phyloP scores from a whole-genome alignment of 148 eudicot genomes.

The Silene latifolia region DNA sequence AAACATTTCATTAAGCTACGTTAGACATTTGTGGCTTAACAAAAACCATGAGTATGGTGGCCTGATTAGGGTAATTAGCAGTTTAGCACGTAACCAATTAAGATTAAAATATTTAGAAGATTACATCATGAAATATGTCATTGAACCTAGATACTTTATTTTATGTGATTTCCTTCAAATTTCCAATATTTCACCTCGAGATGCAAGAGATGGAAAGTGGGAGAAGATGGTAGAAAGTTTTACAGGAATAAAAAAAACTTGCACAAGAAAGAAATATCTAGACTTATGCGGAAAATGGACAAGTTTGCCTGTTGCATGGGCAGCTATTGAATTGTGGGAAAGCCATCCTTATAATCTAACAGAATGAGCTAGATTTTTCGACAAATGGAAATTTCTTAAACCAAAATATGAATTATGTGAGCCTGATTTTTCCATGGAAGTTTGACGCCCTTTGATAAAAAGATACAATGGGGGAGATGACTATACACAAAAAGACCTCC shows the following conservation, averaged over 20 bases:
- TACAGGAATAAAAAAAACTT: too few relatives aligned
- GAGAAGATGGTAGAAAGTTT: slow-evolving; percentile 20
- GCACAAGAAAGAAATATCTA: too few relatives aligned
- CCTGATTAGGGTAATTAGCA: slow-evolving; percentile 20
- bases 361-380: slow-evolving; percentile 23
- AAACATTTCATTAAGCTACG: slow-evolving; percentile 19
- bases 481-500: too few relatives aligned
- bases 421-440: too few relatives aligned
- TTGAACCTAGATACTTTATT: slow-evolving; percentile 5
- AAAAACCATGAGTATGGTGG: slow-evolving; percentile 16
- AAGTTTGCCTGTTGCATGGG: slow-evolving; percentile 19
- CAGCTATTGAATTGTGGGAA: neutral
- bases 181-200: slow-evolving; percentile 31
- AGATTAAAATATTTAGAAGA: neutral
- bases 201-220: slow-evolving; percentile 36
- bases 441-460: too few relatives aligned
- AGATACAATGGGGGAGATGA: too few relatives aligned
- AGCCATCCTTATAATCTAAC: slow-evolving; percentile 11
- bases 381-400: too few relatives aligned
- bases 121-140: slow-evolving; percentile 1
- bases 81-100: slow-evolving; percentile 23
- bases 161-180: slow-evolving; percentile 22
- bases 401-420: too few relatives aligned
- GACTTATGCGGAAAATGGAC: slow-evolving; percentile 14
- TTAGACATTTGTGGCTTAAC: slow-evolving; percentile 29